Conservation (phyloP, 1,284 basidiomycete species). For the Cronartium quercuum region DNA sequence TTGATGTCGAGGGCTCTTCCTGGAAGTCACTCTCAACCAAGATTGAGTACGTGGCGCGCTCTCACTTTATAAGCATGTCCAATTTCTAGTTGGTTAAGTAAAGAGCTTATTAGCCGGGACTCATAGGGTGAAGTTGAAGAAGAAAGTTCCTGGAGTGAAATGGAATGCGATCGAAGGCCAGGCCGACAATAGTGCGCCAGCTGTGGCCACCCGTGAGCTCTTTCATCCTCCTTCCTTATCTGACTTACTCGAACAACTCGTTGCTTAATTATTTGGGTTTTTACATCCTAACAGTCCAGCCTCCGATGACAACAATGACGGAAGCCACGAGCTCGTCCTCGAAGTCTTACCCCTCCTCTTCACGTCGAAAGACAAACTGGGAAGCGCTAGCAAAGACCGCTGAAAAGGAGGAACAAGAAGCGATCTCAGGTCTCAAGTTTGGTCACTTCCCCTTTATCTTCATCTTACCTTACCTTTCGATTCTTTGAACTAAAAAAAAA, state of each 20-base stretch:
- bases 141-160: conserved; percentile 57
- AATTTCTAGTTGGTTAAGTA: too few species aligned
- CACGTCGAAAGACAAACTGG: conserved; percentile 65
- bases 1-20: conserved; percentile 60
- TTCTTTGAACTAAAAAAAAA: not conserved
- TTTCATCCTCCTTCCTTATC: too few species aligned
- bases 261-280: too few species aligned
- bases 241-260: too few species aligned
- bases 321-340: not conserved
- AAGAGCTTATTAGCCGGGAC: too few species aligned
- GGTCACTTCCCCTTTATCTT: not conserved
- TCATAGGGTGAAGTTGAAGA: conserved; percentile 56
- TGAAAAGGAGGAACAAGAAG: conserved; percentile 58
- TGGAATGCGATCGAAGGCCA: conserved; percentile 68
- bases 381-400: conserved; percentile 66
- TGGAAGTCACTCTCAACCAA: conserved; percentile 74
- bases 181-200: conserved; percentile 50
- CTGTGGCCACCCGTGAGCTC: not conserved
- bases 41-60: conserved; percentile 56
- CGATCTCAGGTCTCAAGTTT: conserved; percentile 51
- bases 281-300: not conserved
- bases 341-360: conserved; percentile 45
- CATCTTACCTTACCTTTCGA: not conserved
- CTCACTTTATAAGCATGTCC: too few species aligned
- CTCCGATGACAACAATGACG: not conserved